Evolutionary conservation across 2,329 filamentous ascomycete genomes (phyloP).

Genomic region (Dactylellina sp.): DNA sequence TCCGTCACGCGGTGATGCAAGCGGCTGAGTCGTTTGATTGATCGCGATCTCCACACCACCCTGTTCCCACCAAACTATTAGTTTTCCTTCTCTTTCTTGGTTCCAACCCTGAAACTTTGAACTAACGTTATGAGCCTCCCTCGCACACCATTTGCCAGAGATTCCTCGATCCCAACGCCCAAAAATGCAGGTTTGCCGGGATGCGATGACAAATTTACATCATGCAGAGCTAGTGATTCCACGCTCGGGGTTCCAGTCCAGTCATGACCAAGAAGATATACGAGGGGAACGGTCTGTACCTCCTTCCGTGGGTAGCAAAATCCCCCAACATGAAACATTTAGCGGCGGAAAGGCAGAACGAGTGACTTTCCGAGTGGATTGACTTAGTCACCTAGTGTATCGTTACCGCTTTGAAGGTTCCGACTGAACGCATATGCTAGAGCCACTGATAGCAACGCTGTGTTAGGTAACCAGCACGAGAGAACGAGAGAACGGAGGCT

Average conservation of each 20-base stretch:
- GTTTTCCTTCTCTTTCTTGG: no score
- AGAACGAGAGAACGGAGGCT: constrained; percentile 27
- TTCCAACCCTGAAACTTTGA: not conserved
- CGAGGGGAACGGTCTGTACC: no score
- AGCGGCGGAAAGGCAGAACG: not conserved
- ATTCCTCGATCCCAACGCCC: constrained; percentile 8
- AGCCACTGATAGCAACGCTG: constrained; percentile 7
- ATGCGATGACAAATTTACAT: constrained; percentile 47
- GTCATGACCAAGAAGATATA: not conserved
- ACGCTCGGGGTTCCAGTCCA: not conserved
- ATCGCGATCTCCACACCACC: constrained; percentile 51
- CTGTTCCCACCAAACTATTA: not conserved
- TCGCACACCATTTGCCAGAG: constrained; percentile 6
- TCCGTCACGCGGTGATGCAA: constrained; percentile 29
- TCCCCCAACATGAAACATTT: no score
- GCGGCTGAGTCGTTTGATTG: constrained; percentile 43
- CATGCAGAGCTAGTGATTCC: constrained; percentile 1
- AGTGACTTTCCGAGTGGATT: not conserved
- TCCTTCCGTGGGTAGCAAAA: no score
- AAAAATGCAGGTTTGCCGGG: constrained; percentile 35
- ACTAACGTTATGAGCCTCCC: constrained; percentile 48
- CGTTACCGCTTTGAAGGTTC: constrained; percentile 15
- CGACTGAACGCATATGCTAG: constrained; percentile 36
- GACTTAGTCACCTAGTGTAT: constrained; percentile 36
- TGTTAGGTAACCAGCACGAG: constrained; percentile 13